phyloP scores from a whole-genome alignment of 768 basidiomycete species.

The Astraeus odoratus region DNA sequence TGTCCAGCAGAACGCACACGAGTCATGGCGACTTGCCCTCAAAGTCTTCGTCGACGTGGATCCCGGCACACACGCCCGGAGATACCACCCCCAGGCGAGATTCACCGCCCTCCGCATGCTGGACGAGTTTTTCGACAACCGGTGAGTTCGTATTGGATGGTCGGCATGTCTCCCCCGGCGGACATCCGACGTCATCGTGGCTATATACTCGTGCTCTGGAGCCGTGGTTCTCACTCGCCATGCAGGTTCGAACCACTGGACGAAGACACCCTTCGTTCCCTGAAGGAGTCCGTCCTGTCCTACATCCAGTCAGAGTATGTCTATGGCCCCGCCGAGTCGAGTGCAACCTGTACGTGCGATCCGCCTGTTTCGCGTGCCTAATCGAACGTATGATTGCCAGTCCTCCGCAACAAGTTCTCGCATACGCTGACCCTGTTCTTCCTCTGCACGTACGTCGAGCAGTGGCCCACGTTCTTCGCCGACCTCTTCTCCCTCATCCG shows the following conservation, averaged over 20 bases:
- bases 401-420: slow-evolving; percentile 91
- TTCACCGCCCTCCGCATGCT: slow-evolving; percentile 77
- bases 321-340: slow-evolving; percentile 75
- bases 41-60: slow-evolving; percentile 61
- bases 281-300: slow-evolving; percentile 71
- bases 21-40: slow-evolving; percentile 78
- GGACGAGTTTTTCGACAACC: slow-evolving; percentile 77
- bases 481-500: slow-evolving; percentile 72
- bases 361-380: slow-evolving; percentile 5
- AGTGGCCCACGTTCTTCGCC: slow-evolving; percentile 82
- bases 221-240: slow-evolving; percentile 7
- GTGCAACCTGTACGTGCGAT: slow-evolving; percentile 66
- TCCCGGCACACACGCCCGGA: slow-evolving; percentile 49
- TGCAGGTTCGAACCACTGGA: slow-evolving; percentile 61
- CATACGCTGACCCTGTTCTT: slow-evolving; percentile 87
- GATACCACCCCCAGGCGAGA: slow-evolving; percentile 64
- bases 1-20: slow-evolving; percentile 67
- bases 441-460: slow-evolving; percentile 77
- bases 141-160: slow-evolving; percentile 43
- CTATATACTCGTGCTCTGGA: not conserved
- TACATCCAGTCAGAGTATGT: slow-evolving; percentile 90
- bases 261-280: slow-evolving; percentile 56
- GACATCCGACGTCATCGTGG: not conserved
- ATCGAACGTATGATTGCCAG: slow-evolving; percentile 35
- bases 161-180: not conserved